A percentile compares a stretch with the other conserved stretches of the same genome.
phyloP scores from a whole-genome alignment of 495 filamentous ascomycete species.

The Penicillium dipodomyicola region DNA sequence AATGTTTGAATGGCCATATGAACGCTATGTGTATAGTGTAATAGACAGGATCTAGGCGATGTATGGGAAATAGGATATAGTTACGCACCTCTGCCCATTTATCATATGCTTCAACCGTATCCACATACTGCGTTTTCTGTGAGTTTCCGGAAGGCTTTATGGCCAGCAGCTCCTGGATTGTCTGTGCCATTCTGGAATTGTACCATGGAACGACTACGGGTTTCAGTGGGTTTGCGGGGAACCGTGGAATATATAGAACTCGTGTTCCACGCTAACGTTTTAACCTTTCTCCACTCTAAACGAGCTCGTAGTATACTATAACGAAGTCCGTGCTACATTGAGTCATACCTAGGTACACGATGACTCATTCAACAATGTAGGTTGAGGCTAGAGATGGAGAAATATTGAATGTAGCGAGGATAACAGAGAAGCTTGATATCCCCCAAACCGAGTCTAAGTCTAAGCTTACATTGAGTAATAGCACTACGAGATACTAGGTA shows the following conservation, averaged over 20 bases:
- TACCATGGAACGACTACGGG: neutral
- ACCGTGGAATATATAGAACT: constrained; percentile 1
- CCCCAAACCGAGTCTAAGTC: neutral
- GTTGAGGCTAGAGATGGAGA: neutral
- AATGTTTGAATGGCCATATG: neutral
- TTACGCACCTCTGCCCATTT: constrained; percentile 40
- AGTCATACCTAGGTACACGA: neutral
- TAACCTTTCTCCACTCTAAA: neutral
- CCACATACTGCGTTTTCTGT: constrained; percentile 31
- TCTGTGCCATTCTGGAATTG: constrained; percentile 22
- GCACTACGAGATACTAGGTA: neutral
- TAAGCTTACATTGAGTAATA: neutral
- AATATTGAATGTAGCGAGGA: neutral
- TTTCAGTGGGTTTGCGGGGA: neutral
- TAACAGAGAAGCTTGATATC: neutral
- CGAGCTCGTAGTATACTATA: neutral
- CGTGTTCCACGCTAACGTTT: neutral
- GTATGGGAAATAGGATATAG: neutral
- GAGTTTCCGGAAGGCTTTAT: neutral
- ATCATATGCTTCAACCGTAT: constrained; percentile 43
- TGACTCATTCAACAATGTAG: neutral
- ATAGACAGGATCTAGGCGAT: neutral
- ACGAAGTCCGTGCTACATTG: constrained; percentile 3
- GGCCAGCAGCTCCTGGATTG: constrained; percentile 32
- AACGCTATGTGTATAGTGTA: neutral